Conservation (phyloP, 768 basidiomycete species). For the Tricholoma saponaceum region DNA sequence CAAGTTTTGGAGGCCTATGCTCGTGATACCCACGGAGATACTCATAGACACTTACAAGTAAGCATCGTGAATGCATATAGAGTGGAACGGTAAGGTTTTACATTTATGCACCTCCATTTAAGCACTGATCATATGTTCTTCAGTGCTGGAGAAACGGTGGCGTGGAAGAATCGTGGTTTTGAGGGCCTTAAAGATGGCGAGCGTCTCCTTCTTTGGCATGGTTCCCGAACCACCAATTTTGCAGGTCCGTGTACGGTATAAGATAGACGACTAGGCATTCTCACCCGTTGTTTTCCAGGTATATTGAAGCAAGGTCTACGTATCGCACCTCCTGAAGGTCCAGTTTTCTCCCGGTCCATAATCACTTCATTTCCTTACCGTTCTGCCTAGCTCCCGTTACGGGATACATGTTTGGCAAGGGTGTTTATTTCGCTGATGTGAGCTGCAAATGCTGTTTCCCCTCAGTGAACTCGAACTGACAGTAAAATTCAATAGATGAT, state of each 20-base stretch:
- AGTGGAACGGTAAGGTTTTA: slow-evolving; percentile 43
- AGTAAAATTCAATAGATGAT: slow-evolving; percentile 41
- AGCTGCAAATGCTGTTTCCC: slow-evolving; percentile 13
- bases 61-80: slow-evolving; percentile 45
- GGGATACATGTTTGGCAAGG: slow-evolving; percentile 67
- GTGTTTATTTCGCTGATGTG: slow-evolving; percentile 62
- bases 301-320: slow-evolving; percentile 60
- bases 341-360: neutral
- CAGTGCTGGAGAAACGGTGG: slow-evolving; percentile 25
- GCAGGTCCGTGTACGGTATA: slow-evolving; percentile 32
- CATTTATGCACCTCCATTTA: neutral
- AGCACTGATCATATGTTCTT: neutral
- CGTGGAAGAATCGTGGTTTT: slow-evolving; percentile 44
- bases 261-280: neutral
- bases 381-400: slow-evolving; percentile 39
- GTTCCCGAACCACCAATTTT: slow-evolving; percentile 60
- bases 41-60: slow-evolving; percentile 44
- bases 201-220: slow-evolving; percentile 59
- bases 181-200: slow-evolving; percentile 42
- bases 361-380: neutral
- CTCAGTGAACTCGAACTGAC: slow-evolving; percentile 1
- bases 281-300: slow-evolving; percentile 23
- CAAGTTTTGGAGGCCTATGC: slow-evolving; percentile 42
- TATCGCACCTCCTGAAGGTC: slow-evolving; percentile 63
- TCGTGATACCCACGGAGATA: slow-evolving; percentile 52